phyloP scores from a whole-genome alignment of 106 monocot genomes.

The Alisma plantagoaquatica region DNA sequence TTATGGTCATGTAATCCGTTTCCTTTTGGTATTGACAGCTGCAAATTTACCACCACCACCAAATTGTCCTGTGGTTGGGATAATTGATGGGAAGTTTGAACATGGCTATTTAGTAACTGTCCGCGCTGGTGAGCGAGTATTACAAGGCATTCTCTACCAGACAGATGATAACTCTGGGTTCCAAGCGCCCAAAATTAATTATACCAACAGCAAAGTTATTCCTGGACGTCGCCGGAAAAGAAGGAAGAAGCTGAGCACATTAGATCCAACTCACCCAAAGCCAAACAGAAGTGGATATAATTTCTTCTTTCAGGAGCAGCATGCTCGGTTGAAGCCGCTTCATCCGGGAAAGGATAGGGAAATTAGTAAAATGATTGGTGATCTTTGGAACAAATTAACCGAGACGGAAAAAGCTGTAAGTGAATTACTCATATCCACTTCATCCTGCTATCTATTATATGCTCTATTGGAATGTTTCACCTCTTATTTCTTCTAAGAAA shows the following conservation, averaged over 20 bases:
- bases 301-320: constrained; percentile 96
- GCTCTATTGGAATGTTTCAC: no score
- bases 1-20: no score
- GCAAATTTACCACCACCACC: no score
- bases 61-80: constrained; percentile 36
- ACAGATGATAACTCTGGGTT: constrained; percentile 11
- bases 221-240: constrained; percentile 31
- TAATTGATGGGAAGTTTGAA: constrained; percentile 90
- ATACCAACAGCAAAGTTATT: neutral
- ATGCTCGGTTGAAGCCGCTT: constrained; percentile 61
- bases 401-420: constrained; percentile 86
- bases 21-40: no score
- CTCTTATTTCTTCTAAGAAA: neutral
- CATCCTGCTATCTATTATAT: no score
- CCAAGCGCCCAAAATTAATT: constrained; percentile 4
- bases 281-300: constrained; percentile 96
- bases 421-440: no score
- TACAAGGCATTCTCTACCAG: constrained; percentile 69
- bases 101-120: constrained; percentile 85
- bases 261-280: constrained; percentile 84
- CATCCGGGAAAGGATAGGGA: constrained; percentile 76
- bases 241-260: constrained; percentile 56
- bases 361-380: constrained; percentile 88
- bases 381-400: constrained; percentile 69
- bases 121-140: constrained; percentile 28